Percentiles rank a stretch among this genome's conserved stretches.
Evolutionary conservation across 805 yeast species (phyloP).

Genomic region (Dipodascus albidus): DNA sequence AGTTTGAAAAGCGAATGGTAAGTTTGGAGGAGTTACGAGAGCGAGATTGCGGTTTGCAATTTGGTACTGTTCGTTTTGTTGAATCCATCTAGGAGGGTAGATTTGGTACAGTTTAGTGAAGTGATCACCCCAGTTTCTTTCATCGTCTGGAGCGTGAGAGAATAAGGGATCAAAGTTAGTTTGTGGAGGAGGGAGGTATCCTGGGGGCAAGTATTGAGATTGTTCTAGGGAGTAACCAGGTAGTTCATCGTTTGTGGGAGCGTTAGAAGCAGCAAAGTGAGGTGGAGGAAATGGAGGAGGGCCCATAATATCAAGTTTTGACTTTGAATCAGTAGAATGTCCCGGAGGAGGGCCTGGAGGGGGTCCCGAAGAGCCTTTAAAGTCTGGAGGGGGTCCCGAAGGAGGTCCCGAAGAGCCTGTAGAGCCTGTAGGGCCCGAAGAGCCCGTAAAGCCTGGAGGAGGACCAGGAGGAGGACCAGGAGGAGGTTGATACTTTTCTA

Average conservation of each 20-base stretch:
- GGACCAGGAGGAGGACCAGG: constrained; percentile 7
- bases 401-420: no score
- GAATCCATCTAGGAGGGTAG: neutral
- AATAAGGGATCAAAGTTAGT: constrained; percentile 6
- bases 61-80: neutral
- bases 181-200: constrained; percentile 7
- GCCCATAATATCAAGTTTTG: neutral
- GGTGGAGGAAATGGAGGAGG: constrained; percentile 1
- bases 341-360: neutral
- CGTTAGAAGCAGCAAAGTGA: neutral
- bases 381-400: neutral
- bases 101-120: constrained; percentile 7
- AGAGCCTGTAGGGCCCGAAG: no score
- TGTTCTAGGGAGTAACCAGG: neutral
- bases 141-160: constrained; percentile 7
- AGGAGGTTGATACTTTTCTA: neutral
- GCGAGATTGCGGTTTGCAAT: neutral
- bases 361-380: neutral
- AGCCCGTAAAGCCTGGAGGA: no score
- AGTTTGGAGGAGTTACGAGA: constrained; percentile 8
- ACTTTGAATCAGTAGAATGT: neutral
- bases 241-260: neutral
- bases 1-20: constrained; percentile 6
- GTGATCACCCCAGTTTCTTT: constrained; percentile 8
- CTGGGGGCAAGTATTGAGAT: constrained; percentile 6